Evolutionary conservation across 352 stramenopile genomes (phyloP).

Genomic region (Pythium angustatum): DNA sequence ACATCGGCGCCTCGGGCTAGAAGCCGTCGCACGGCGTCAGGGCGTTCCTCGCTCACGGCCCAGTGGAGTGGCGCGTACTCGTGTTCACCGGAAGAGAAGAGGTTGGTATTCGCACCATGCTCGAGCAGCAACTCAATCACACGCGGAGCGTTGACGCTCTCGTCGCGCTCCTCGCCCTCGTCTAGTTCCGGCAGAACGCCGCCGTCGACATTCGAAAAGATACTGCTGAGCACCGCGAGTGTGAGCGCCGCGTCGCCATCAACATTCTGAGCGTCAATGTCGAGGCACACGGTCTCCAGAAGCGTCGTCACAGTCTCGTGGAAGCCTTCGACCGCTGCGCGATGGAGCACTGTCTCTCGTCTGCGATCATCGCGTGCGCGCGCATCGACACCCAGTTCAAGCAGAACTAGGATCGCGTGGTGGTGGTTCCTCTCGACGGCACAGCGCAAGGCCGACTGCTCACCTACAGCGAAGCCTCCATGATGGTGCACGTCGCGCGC

Average conservation of each 20-base stretch:
- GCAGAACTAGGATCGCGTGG: background rate
- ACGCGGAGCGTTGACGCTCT: background rate
- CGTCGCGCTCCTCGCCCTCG: no score
- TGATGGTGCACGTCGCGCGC: background rate
- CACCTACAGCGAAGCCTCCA: background rate
- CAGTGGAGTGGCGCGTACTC: conserved; percentile 5
- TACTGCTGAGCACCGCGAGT: no score
- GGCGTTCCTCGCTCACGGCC: background rate
- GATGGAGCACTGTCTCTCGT: no score
- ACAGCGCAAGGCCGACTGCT: background rate
- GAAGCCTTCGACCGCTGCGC: no score
- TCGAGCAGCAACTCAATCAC: background rate
- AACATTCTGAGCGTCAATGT: no score
- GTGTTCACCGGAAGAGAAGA: background rate
- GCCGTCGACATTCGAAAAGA: no score
- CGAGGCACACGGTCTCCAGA: no score
- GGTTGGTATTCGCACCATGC: background rate
- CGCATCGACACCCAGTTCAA: conserved; percentile 1
- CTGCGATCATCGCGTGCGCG: no score
- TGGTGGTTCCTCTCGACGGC: background rate
- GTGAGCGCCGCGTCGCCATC: no score
- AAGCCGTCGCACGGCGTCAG: background rate
- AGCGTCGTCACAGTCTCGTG: no score
- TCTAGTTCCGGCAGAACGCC: no score
- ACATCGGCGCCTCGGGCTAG: background rate